Evolutionary conservation across 306 rosid genomes (phyloP).

Genomic region (Lagenaria siceraria): DNA sequence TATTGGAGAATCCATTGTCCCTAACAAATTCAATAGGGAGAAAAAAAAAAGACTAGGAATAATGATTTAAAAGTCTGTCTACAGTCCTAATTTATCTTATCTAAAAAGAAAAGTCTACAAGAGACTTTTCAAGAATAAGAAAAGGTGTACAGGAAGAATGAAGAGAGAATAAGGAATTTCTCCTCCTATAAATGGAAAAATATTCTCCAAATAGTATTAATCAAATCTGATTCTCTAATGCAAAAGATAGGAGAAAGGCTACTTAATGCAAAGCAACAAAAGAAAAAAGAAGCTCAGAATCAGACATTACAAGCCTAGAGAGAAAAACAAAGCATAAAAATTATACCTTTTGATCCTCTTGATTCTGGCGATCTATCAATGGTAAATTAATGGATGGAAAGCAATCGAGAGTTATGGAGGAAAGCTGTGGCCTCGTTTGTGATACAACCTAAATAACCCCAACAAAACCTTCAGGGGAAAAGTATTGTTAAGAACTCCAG

Average conservation of each 20-base stretch:
- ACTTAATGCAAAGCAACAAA: not conserved
- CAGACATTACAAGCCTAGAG: slow-evolving; percentile 6
- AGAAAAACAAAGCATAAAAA: slow-evolving; percentile 6
- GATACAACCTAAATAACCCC: slow-evolving; percentile 56
- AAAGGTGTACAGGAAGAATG: not conserved
- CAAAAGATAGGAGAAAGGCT: not conserved
- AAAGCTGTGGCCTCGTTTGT: slow-evolving; percentile 33
- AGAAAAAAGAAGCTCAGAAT: not conserved
- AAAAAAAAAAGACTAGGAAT: not conserved
- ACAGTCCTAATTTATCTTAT: not conserved
- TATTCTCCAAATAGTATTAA: not conserved
- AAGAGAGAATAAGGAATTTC: not conserved
- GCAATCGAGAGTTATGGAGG: slow-evolving; percentile 31
- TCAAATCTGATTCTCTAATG: not conserved
- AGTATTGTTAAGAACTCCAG: not conserved
- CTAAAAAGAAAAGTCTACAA: not conserved
- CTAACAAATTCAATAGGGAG: too few species aligned
- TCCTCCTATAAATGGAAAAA: not conserved
- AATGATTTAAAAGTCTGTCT: not conserved
- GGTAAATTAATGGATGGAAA: slow-evolving; percentile 40
- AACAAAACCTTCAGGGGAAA: slow-evolving; percentile 32
- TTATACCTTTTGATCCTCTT: slow-evolving; percentile 63
- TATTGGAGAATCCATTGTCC: too few species aligned
- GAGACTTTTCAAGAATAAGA: not conserved
- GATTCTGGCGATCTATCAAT: slow-evolving; percentile 40